Conservation (phyloP, 495 filamentous ascomycete genomes). For the Hypoxylon cercidicola region DNA sequence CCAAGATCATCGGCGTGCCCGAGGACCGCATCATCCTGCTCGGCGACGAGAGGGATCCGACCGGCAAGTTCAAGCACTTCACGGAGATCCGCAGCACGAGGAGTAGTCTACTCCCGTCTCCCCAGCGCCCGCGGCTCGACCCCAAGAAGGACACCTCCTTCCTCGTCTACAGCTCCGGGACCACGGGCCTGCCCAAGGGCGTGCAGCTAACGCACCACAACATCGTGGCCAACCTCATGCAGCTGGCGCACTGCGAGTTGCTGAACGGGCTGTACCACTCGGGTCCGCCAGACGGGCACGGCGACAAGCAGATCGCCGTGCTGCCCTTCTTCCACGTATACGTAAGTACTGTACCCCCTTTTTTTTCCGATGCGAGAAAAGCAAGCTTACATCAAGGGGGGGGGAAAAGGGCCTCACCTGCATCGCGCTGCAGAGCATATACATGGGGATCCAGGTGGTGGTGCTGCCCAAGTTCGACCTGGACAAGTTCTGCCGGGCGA, state of each 20-base stretch:
- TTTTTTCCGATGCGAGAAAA: not conserved
- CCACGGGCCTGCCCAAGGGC: constrained; percentile 91
- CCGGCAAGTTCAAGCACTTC: constrained; percentile 76
- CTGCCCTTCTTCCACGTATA: constrained; percentile 97
- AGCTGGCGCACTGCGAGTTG: constrained; percentile 64
- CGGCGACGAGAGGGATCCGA: constrained; percentile 75
- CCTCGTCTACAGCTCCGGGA: constrained; percentile 87
- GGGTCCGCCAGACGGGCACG: constrained; percentile 69
- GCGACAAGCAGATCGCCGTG: constrained; percentile 80
- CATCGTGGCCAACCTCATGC: constrained; percentile 74
- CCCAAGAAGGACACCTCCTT: constrained; percentile 71
- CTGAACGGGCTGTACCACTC: constrained; percentile 61
- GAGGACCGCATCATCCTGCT: constrained; percentile 77
- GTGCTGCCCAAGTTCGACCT: constrained; percentile 90
- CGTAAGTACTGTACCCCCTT: constrained; percentile 50
- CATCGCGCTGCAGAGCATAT: constrained; percentile 57
- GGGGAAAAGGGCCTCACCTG: constrained; percentile 50
- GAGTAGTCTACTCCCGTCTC: constrained; percentile 52
- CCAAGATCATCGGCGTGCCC: constrained; percentile 71
- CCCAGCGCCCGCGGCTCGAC: constrained; percentile 54
- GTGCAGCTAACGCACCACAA: constrained; percentile 90
- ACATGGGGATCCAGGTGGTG: constrained; percentile 72
- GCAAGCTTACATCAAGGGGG: no score
- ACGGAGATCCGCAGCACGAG: constrained; percentile 70
- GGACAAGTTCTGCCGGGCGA: constrained; percentile 75